Base-by-base conservation (phyloP, 805 yeast genomes). In the Kazachstania viticola region DNA sequence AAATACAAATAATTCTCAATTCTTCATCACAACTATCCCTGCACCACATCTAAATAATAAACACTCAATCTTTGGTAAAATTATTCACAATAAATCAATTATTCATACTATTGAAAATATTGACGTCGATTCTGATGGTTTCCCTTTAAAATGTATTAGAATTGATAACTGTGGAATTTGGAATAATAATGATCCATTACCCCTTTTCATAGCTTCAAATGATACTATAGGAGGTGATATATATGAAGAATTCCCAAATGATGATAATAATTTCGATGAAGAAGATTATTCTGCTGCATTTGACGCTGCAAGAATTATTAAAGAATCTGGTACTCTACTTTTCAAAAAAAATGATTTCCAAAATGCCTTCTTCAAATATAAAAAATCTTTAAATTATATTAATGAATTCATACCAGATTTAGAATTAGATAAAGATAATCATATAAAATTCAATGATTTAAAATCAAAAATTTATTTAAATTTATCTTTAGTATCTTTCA, bases 211-310 rank as follows among this genome's bases (percentile, higher is more conserved):
- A 43, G 81, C 85, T 0, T 68, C 79, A 29, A 71, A 72, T 42
- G 71, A 69, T 37, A 46, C 58, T 0, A 60, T 74, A 6, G 84
- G 79, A 1, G 83, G 82, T 6, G 93, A 81, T 44, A 50, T 70
- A 0, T 81, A 66, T 44, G 91, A 80, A 54, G 91, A 80, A 51
- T 72, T 64, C 42, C 93, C 91, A 0, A 85, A 75, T 37, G 93
- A 81, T 51, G 83, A 79, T 42, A 59, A 48, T 3, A 53, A 65
- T 35, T 71, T 77, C 30, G 75, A 70, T 35, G 68, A 69, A 28
- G 75, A 79, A 14, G 71, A 76, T 31, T 62, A 74, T 6, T 49
- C 45, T n/a, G 55, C 58, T 12, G 75, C 78, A 0, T 71, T 49
- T 35, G 56, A 57, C 8, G 82, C 77, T 0, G 52, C 75, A 0